phyloP scores from a whole-genome alignment of 768 basidiomycete genomes.

The Fibroporia radiculosa region DNA sequence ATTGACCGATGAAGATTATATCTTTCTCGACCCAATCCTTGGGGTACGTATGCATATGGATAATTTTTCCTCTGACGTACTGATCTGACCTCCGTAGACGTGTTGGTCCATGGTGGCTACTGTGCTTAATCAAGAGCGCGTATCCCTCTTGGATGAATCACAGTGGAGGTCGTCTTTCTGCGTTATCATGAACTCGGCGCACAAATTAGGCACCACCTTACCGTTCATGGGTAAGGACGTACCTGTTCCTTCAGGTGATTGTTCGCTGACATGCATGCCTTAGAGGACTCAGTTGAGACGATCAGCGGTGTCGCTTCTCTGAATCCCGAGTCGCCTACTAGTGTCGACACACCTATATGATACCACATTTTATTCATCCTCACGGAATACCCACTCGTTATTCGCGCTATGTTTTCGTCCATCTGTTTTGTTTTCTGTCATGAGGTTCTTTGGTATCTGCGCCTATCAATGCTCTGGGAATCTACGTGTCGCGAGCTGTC shows the following conservation, averaged over 20 bases:
- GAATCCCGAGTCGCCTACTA: background rate
- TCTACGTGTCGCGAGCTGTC: too few species aligned
- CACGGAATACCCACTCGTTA: background rate
- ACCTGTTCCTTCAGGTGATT: background rate
- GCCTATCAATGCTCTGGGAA: too few species aligned
- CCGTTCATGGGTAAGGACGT: constrained; percentile 14
- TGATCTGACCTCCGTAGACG: constrained; percentile 5
- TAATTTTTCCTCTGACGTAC: background rate
- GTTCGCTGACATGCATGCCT: background rate
- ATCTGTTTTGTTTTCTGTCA: background rate
- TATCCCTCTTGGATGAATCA: background rate
- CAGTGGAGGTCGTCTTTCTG: constrained; percentile 8
- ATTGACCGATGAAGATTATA: constrained; percentile 19
- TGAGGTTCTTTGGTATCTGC: too few species aligned
- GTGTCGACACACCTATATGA: too few species aligned
- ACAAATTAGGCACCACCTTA: constrained; percentile 11
- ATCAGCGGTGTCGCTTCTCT: constrained; percentile 1
- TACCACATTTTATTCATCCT: too few species aligned
- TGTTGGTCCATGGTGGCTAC: constrained; percentile 18
- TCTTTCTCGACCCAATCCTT: constrained; percentile 17
- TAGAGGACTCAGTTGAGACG: constrained; percentile 4
- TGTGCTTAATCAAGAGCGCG: constrained; percentile 12
- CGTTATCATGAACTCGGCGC: constrained; percentile 11
- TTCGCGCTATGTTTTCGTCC: background rate
- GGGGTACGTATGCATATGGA: constrained; percentile 10